Evolutionary conservation across 2,329 filamentous ascomycete species (phyloP), one percentile per base, ranked within the genome.

Genomic region (Metarhizium brunneum): DNA sequence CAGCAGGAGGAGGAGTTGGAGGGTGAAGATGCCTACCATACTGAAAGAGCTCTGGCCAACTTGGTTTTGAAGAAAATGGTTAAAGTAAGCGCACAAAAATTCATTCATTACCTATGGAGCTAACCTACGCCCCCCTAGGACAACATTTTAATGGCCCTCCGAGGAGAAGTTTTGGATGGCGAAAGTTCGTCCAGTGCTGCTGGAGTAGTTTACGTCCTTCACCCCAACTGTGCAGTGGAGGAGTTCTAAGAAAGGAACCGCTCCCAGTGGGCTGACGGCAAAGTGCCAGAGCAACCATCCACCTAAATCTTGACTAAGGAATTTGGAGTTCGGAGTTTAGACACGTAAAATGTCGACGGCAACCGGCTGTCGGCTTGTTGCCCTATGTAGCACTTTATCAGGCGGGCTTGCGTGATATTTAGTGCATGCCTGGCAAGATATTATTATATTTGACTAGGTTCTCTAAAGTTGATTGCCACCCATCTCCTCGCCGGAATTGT

Each of bases 21-120:
- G 40, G 87, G 77, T 47, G 86, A 95, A 69, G 90, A 95, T 55
- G 90, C 92, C 63, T 80, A 95, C 65, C 81, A 92, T 67, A 76
- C 75, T 16, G 91, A 97, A 73, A 81, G 83, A 67, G 76, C 76
- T 3, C 73, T 96, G 55, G 87, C 86, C 14, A 82, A 77, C 67
- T 94, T 96, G 81, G 92, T 99, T 54, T 73, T 99, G 63, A 95
- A 89, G 80, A 87, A 90, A 71, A 95, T 97, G 87, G 88, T 96
- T 67, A 96, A 94, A 86, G 91, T 94, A 76, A 66, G 83, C 73
- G 59, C 51, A 45, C 32, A 20, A 48, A 40, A 16, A 32, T 30
- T 8, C 11, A 40, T 20, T 11, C 29, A 20, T 29, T 10, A 30
- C 20, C 11, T 32, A 4, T 16, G 43, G 18, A 29, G 14, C 67